Base-by-base conservation (phyloP, 768 basidiomycete genomes). In the Cystofilobasidium ferigula region DNA sequence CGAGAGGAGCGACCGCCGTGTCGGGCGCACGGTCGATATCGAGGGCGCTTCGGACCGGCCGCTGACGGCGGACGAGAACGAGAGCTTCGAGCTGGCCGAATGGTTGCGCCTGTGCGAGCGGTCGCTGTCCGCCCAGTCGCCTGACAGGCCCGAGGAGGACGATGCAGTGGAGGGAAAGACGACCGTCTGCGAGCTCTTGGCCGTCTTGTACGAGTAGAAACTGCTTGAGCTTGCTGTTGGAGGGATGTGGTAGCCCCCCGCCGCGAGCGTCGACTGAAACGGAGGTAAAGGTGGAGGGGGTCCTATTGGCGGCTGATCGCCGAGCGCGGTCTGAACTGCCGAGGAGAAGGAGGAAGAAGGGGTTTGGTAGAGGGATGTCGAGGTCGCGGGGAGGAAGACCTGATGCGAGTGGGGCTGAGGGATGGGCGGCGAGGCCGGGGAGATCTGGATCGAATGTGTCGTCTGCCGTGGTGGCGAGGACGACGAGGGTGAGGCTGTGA, bases 261-360 rank as follows among this genome's bases (percentile, higher is more conserved):
- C 16, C 14, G 51, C 28, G 16, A 54, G 28, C 16, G 30, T 54
- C 30, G 84, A 84, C 2, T 85, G 84, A 4, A 82, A 82, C 13
- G 82, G 80, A 3, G 86, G 85, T 9, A 84, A 82, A 24, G 51
- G 4, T 2, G 67, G 51, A 22, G 53, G 68, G n/a, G 45, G 45
- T 4, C 62, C 51, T 12, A 54, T 32, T 18, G 51, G 51, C 16
- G 51, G 51, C 8, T 66, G 38, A 1, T 45, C 54, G 43, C 43
- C 32, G 14, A 47, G 13, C 18, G 63, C 53, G 5, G 43, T 35
- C 3, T 28, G 24, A 20, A 43, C 56, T 2, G 58, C 38, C 72
- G 87, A 84, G 69, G 82, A 85, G 48, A 87, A 68, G n/a, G 86
- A 88, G 0, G 87, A 88, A 0, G 85, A 82, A 8, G 88, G 87